Evolutionary conservation across 2,329 filamentous ascomycete genomes (phyloP).

Genomic region (Fusarium ambrosium): DNA sequence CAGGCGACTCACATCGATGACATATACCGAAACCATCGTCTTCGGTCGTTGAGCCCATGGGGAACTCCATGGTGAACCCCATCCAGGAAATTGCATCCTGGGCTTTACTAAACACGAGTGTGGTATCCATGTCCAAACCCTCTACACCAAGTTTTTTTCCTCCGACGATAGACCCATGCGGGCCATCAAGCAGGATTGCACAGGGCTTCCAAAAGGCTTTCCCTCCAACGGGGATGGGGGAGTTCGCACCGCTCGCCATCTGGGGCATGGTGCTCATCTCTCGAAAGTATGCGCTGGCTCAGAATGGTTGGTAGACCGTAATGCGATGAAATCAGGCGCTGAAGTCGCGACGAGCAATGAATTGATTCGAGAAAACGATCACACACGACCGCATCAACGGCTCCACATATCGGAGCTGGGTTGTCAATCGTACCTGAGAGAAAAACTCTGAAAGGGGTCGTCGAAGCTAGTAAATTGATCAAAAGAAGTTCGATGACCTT

Average conservation of each 20-base stretch:
- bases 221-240: not conserved
- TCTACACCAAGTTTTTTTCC: not conserved
- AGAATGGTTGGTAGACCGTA: not conserved
- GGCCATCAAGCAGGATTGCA: not conserved
- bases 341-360: not conserved
- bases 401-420: no score
- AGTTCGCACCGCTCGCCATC: not conserved
- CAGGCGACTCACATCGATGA: not conserved
- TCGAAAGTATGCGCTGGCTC: not conserved
- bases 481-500: not conserved
- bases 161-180: not conserved
- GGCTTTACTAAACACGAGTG: not conserved
- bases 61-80: not conserved
- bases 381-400: no score
- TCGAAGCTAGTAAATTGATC: not conserved
- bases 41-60: not conserved
- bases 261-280: not conserved
- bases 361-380: no score
- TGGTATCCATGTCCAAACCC: not conserved
- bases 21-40: not conserved
- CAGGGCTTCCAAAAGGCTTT: not conserved
- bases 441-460: no score
- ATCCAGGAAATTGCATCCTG: not conserved
- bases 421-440: no score
- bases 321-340: not conserved